Evolutionary conservation across 202 grass and related monocot genomes (phyloP).

Genomic region (Musa balbisiana): DNA sequence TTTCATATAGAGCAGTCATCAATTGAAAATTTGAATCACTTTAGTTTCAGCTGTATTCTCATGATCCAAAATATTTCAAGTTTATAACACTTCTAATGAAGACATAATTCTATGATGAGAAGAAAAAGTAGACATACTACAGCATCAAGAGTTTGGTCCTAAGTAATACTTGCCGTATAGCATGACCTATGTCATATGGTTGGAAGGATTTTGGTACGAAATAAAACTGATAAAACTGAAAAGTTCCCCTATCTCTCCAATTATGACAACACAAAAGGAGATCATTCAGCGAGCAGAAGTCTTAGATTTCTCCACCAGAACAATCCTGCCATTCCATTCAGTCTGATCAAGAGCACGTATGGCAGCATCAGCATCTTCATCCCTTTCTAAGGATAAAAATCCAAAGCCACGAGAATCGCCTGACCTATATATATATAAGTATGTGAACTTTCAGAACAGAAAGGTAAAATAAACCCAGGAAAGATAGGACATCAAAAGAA

Average conservation of each 20-base stretch:
- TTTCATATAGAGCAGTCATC: not conserved
- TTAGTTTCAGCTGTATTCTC: not conserved
- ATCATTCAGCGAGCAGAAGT: slow-evolving; percentile 44
- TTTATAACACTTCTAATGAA: not conserved
- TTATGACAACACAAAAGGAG: not conserved
- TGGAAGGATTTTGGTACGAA: slow-evolving; percentile 23
- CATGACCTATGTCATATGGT: slow-evolving; percentile 43
- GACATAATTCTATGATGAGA: not conserved
- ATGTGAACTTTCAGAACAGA: slow-evolving; percentile 6
- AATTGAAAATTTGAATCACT: slow-evolving; percentile 10
- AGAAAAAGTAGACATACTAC: slow-evolving; percentile 29
- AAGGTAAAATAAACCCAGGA: not conserved
- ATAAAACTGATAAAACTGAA: slow-evolving; percentile 36
- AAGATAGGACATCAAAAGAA: not conserved
- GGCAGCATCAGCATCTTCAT: slow-evolving; percentile 84
- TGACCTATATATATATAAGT: slow-evolving; percentile 36
- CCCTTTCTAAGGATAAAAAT: slow-evolving; percentile 68
- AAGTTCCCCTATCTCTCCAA: slow-evolving; percentile 12
- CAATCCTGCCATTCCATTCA: slow-evolving; percentile 77
- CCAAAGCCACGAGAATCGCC: slow-evolving; percentile 83
- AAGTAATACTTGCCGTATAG: slow-evolving; percentile 48
- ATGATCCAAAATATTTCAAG: not conserved
- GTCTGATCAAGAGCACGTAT: slow-evolving; percentile 74
- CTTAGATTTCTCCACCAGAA: slow-evolving; percentile 91
- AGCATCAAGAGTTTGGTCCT: slow-evolving; percentile 37